These are phyloP conservation scores for Eucommia ulmoides DNA, from an alignment of 257 asterid species.

Conservation along the genomic window DNA sequence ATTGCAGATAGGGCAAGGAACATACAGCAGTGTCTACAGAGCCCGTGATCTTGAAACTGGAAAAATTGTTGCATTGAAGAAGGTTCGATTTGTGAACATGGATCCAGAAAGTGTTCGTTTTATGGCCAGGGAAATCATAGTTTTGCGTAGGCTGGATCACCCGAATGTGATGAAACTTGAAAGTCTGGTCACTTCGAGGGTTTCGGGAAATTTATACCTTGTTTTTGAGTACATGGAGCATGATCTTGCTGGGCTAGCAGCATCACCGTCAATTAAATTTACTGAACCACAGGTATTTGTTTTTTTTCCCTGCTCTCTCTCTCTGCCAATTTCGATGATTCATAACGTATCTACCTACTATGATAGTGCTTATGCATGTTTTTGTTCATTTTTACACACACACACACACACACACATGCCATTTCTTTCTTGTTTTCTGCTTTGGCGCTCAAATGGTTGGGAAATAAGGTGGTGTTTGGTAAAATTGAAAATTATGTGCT, in stretches of 20 bases:
- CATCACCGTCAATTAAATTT: constrained; percentile 53
- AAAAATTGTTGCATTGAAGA: constrained; percentile 70
- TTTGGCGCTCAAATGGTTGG: too few relatives aligned
- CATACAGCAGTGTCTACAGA: constrained; percentile 88
- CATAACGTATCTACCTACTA: too few relatives aligned
- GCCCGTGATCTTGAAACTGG: constrained; percentile 85
- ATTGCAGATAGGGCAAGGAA: constrained; percentile 87
- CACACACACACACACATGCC: too few relatives aligned
- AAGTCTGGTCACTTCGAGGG: constrained; percentile 79
- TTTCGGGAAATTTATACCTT: constrained; percentile 76
- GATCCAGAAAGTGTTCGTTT: constrained; percentile 94
- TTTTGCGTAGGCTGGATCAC: constrained; percentile 81
- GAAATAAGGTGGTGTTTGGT: too few relatives aligned
- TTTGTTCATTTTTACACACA: too few relatives aligned
- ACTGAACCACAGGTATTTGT: constrained; percentile 75
- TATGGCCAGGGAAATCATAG: constrained; percentile 88
- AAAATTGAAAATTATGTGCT: too few relatives aligned
- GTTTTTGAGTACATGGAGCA: constrained; percentile 93
- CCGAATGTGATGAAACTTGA: constrained; percentile 87
- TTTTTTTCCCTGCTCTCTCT: too few relatives aligned
- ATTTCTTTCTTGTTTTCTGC: too few relatives aligned
- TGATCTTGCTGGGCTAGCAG: constrained; percentile 79
- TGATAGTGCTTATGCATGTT: too few relatives aligned
- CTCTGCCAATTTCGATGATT: too few relatives aligned
- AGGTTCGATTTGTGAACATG: constrained; percentile 81